Evolutionary conservation across 2,329 filamentous ascomycete species (phyloP), one percentile per base, ranked within the genome.

Genomic region (Cryphonectria naterciae): DNA sequence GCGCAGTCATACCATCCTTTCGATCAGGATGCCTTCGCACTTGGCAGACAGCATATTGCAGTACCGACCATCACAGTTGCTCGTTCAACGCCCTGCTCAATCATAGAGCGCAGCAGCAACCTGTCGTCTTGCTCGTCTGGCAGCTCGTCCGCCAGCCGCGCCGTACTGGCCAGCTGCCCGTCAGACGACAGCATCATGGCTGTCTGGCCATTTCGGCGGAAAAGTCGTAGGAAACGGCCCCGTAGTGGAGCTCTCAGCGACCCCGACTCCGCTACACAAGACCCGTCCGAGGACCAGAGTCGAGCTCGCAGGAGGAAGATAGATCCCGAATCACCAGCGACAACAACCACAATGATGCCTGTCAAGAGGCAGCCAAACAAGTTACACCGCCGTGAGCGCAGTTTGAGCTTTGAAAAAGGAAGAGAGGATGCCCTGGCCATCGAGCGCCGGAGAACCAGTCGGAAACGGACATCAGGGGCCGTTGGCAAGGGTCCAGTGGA

Each of bases 141-240:
- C 39, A 49, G 11, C 2, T 11, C n/a, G 56, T 25, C 46, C 11
- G 61, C 65, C 1, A 25, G 58, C 58, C 19, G 49, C 61, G 35
- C 60, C 65, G 28, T 22, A 6, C 52, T 64, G 46, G 67, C 67
- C 69, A 63, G 37, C 54, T 28, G 68, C 68, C 70, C 43, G 68
- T 60, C 68, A 70, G 35, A 25, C 54, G 49, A 61, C 54, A 35
- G 65, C 65, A 70, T 56, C 35, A 95, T 95, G 93, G 89, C 91
- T 79, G 84, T 95, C 81, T 97, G 93, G 94, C 93, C 91, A 73
- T 97, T 97, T 81, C 87, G 91, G 81, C 90, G 91, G 78, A 91
- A 87, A 82, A 91, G 88, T 82, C 91, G 89, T 81, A 90, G 90
- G 81, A 89, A 85, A 81, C 84, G 86, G 78, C 80, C 85, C 74